Base-by-base conservation (phyloP, 1,284 basidiomycete species). In the Trametes versicolor region DNA sequence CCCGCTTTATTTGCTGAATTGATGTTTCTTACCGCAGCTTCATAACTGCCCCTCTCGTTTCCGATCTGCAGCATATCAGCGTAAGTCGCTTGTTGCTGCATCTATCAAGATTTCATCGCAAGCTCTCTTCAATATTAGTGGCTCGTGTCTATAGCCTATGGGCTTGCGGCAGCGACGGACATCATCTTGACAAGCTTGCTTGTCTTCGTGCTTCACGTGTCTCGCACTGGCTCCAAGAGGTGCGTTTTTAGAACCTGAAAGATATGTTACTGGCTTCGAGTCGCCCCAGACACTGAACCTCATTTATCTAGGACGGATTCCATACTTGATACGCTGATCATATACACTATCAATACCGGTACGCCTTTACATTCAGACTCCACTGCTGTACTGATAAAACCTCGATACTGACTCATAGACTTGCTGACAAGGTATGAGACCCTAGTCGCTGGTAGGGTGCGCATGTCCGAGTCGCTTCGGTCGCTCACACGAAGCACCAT, bases 301-400 rank as follows among this genome's bases (percentile, higher is more conserved):
- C 29, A 8, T 32, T 32, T 32, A 8, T 32, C 29, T 21, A 65
- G 60, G 43, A 56, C 51, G 55, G 51, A 65, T n/a, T 39, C 36
- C 7, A 21, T 65, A 17, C 0, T 65, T 8, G 56, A 62, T 21
- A 29, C 36, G 3, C 34, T 62, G 34, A 61, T 62, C 10, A 21
- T 62, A 19, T 65, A 65, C 37, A 37, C 64, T 2, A 37, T 65
- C 23, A 65, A 58, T 29, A 65, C 60, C 1, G 64, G 64, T 65
- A 55, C 34, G 51, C 7, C 29, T 10, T 2, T 4, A 19, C 49
- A 32, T 9, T n/a, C 19, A n/a, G 4, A 2, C 15, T 50, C 23
- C 27, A 19, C 1, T 4, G 17, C 12, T 50, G 27, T 5, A 19
- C 19, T 45, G 21, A 32, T 32, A 12, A 34, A 17, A 13, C 10